Percentiles rank a stretch among this genome's conserved stretches.
Evolutionary conservation across 129 eudicot genomes (phyloP).

Genomic region (Tagetes erecta): DNA sequence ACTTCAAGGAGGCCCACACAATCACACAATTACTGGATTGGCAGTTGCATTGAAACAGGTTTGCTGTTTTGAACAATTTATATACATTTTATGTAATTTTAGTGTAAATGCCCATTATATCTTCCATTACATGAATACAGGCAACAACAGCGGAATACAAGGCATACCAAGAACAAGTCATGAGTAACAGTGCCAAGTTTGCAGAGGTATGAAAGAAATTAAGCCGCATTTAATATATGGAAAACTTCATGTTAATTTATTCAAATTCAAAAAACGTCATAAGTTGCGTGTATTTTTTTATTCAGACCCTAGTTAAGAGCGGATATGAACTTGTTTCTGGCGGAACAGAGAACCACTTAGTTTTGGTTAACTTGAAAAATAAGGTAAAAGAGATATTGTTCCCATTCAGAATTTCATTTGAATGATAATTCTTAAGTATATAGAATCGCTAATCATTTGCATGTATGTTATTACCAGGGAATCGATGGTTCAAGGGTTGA

Average conservation of each 20-base stretch:
- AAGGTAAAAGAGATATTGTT: slow-evolving; percentile 52
- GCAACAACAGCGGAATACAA: slow-evolving; percentile 93
- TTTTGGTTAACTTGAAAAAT: slow-evolving; percentile 82
- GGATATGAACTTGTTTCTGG: slow-evolving; percentile 99
- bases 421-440: background rate
- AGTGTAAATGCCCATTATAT: background rate
- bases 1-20: slow-evolving; percentile 99
- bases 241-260: background rate
- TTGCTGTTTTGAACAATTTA: slow-evolving; percentile 7
- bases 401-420: background rate
- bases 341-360: slow-evolving; percentile 97
- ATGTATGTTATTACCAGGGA: slow-evolving; percentile 51
- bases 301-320: slow-evolving; percentile 67
- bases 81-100: background rate
- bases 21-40: slow-evolving; percentile 61
- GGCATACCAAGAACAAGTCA: slow-evolving; percentile 99
- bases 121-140: slow-evolving; percentile 38
- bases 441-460: background rate
- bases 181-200: slow-evolving; percentile 80
- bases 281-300: background rate
- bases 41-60: slow-evolving; percentile 99
- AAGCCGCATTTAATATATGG: background rate
- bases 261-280: slow-evolving; percentile 6
- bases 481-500: slow-evolving; percentile 98
- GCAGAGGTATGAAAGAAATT: slow-evolving; percentile 59